Conservation (phyloP, 139 green algal species). For the Chlorella sp. region DNA sequence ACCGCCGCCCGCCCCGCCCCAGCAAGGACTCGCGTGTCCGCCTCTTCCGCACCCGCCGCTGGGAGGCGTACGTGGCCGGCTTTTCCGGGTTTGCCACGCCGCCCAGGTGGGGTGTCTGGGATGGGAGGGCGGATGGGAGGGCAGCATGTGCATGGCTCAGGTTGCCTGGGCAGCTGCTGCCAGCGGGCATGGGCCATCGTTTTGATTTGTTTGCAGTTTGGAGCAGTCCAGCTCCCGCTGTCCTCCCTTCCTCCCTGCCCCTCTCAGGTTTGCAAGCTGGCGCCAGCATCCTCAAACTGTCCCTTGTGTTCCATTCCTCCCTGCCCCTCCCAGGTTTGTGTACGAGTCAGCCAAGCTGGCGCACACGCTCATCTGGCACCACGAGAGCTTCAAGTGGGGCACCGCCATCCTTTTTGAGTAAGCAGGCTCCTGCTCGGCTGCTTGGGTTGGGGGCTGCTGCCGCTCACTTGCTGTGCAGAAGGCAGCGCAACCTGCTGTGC, state of each 20-base stretch:
- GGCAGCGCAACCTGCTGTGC: too few species aligned
- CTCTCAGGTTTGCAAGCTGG: slow-evolving; percentile 6
- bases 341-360: slow-evolving; percentile 1
- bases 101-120: not conserved
- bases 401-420: not conserved
- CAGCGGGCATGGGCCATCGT: too few species aligned
- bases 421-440: too few species aligned
- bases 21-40: not conserved
- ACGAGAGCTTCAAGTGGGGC: slow-evolving; percentile 13
- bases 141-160: not conserved
- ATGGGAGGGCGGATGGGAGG: not conserved
- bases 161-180: not conserved
- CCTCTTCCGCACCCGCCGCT: not conserved
- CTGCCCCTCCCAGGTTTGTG: not conserved
- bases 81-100: slow-evolving; percentile 22
- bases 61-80: slow-evolving; percentile 5
- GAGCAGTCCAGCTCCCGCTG: not conserved
- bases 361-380: not conserved
- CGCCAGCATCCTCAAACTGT: not conserved
- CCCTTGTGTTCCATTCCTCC: not conserved
- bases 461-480: too few species aligned
- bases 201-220: not conserved
- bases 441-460: too few species aligned
- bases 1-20: slow-evolving; percentile 27
- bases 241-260: not conserved